Percentiles rank a stretch among this genome's conserved stretches.
Conservation (phyloP, 495 filamentous ascomycete genomes). For the Choiromyces venosus region DNA sequence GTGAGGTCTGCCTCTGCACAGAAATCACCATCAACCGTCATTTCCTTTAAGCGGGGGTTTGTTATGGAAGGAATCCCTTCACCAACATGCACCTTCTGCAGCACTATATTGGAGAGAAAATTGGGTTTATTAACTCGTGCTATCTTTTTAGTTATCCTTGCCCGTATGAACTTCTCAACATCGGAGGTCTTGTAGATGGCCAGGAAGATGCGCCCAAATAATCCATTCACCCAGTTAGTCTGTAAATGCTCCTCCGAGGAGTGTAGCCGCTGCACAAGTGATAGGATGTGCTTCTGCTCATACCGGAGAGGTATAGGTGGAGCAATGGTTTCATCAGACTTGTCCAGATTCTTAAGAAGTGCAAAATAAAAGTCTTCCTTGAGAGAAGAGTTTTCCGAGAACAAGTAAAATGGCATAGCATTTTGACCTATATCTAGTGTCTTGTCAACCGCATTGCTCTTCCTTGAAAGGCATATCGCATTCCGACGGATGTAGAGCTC, state of each 20-base stretch:
- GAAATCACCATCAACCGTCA: constrained; percentile 85
- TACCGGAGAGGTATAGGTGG: constrained; percentile 68
- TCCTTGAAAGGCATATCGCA: constrained; percentile 76
- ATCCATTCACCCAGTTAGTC: constrained; percentile 89
- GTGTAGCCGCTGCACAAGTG: constrained; percentile 79
- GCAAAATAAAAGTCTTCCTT: constrained; percentile 99
- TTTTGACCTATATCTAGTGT: constrained; percentile 52
- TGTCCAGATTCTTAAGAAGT: constrained; percentile 76
- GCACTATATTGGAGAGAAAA: constrained; percentile 72
- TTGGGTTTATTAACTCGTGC: constrained; percentile 84
- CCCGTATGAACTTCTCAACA: constrained; percentile 67
- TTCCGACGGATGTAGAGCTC: constrained; percentile 95
- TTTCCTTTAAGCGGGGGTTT: constrained; percentile 79
- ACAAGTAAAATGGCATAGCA: constrained; percentile 75
- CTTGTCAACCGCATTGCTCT: constrained; percentile 55
- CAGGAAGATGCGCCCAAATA: constrained; percentile 81
- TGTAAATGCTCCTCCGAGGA: constrained; percentile 87
- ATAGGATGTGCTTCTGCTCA: constrained; percentile 75
- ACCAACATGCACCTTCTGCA: constrained; percentile 80
- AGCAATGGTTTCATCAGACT: constrained; percentile 49
- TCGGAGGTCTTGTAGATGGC: constrained; percentile 78
- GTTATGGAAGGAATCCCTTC: constrained; percentile 82
- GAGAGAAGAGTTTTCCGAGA: constrained; percentile 86
- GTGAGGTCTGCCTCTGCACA: constrained; percentile 77
- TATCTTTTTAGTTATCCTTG: constrained; percentile 95